These are phyloP conservation scores for Paracoccidioides lutzii DNA, from an alignment of 2,329 filamentous ascomycete genomes.

Conservation along the genomic window DNA sequence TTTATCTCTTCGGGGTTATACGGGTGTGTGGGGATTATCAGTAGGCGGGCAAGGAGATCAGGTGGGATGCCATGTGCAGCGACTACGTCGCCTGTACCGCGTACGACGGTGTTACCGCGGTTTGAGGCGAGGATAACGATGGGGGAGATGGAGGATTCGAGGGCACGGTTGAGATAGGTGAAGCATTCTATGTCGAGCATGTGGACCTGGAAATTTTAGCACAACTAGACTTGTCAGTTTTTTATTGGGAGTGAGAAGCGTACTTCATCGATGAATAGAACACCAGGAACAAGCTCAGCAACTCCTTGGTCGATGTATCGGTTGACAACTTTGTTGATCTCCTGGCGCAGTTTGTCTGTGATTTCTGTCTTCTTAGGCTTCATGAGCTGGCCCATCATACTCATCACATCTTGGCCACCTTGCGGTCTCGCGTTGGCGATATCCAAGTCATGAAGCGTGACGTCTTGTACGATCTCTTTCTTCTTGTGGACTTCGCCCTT, in stretches of 20 bases:
- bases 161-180: constrained; percentile 95
- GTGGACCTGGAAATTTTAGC: constrained; percentile 54
- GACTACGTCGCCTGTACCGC: constrained; percentile 64
- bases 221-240: constrained; percentile 9
- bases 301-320: constrained; percentile 98
- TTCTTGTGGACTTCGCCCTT: constrained; percentile 99
- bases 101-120: constrained; percentile 83
- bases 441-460: constrained; percentile 91
- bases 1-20: constrained; percentile 85
- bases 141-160: constrained; percentile 86
- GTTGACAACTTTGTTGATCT: constrained; percentile 99
- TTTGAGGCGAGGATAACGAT: constrained; percentile 98
- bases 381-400: constrained; percentile 99
- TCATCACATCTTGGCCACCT: constrained; percentile 98
- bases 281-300: constrained; percentile 92
- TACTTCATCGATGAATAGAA: constrained; percentile 97
- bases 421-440: constrained; percentile 90
- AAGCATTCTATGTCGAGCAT: constrained; percentile 99
- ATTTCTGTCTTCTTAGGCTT: constrained; percentile 99
- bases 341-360: constrained; percentile 84
- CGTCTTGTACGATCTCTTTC: constrained; percentile 98
- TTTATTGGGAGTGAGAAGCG: constrained; percentile 11
- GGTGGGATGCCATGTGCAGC: constrained; percentile 89
- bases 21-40: constrained; percentile 89
- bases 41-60: constrained; percentile 81